phyloP scores from a whole-genome alignment of 1,139 yeast genomes.

The Geotrichum restrictum region DNA sequence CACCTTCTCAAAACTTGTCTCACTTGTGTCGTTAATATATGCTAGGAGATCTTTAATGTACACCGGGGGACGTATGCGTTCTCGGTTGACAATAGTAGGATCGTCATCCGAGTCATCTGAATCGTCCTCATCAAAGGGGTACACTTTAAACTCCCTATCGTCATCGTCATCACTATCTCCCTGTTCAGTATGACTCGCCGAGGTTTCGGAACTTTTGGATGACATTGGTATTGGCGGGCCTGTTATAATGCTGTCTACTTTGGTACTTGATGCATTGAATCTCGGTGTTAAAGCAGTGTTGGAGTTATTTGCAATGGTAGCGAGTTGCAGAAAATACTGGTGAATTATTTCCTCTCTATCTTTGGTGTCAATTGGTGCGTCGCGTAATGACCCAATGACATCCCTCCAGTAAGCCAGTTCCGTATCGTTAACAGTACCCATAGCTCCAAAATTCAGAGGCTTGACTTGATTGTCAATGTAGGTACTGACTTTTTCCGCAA shows the following conservation, averaged over 20 bases:
- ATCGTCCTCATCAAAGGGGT: slow-evolving; percentile 28
- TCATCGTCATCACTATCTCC: slow-evolving; percentile 24
- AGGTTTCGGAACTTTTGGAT: neutral
- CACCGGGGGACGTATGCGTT: slow-evolving; percentile 49
- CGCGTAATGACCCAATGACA: neutral
- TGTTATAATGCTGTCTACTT: neutral
- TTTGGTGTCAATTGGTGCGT: slow-evolving; percentile 20
- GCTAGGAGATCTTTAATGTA: slow-evolving; percentile 60
- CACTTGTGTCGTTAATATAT: slow-evolving; percentile 44
- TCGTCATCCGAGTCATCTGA: slow-evolving; percentile 32
- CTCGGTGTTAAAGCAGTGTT: neutral
- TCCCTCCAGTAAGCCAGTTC: slow-evolving; percentile 23
- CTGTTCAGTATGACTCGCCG: neutral
- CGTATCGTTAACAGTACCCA: slow-evolving; percentile 26
- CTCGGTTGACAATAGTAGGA: slow-evolving; percentile 45
- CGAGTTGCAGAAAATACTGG: slow-evolving; percentile 3
- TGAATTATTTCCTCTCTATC: slow-evolving; percentile 12
- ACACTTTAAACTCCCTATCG: slow-evolving; percentile 28
- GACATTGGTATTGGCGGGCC: too few species aligned
- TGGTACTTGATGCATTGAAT: neutral
- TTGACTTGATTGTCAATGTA: slow-evolving; percentile 34
- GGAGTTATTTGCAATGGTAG: neutral
- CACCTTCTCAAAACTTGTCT: slow-evolving; percentile 47
- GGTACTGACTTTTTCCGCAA: slow-evolving; percentile 48
- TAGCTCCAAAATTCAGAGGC: slow-evolving; percentile 41